Percentiles rank a stretch among this genome's conserved stretches.
These are phyloP conservation scores for Calonectria montana DNA, from an alignment of 2,329 filamentous ascomycete genomes.

Conservation along the genomic window DNA sequence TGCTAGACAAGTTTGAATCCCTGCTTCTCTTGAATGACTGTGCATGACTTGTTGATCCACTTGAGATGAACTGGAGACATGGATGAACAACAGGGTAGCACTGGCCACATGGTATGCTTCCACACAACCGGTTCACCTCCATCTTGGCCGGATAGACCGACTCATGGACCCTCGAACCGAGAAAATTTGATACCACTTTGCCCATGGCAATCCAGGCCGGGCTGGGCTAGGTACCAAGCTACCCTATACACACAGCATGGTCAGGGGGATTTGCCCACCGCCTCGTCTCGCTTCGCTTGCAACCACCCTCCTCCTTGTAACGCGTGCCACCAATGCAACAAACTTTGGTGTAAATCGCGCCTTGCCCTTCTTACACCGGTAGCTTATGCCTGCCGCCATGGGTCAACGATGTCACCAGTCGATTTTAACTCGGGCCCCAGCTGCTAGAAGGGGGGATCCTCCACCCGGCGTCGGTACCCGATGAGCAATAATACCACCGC, in stretches of 20 bases:
- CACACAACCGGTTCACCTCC: not conserved
- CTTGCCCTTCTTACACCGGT: not conserved
- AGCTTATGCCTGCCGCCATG: constrained; percentile 11
- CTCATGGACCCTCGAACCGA: not conserved
- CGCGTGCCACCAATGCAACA: not conserved
- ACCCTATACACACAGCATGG: not conserved
- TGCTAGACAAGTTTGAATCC: not conserved
- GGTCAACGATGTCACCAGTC: constrained; percentile 21
- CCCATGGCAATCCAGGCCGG: not conserved
- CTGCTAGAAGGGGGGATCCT: constrained; percentile 15
- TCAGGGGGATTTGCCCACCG: not conserved
- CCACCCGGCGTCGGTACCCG: constrained; percentile 26
- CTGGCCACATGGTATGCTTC: not conserved
- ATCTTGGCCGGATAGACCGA: not conserved
- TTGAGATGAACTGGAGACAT: not conserved
- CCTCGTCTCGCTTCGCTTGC: not conserved
- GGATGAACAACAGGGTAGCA: not conserved
- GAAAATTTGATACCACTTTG: not conserved
- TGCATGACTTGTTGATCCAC: not conserved
- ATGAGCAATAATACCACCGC: constrained; percentile 26
- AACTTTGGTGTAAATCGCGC: not conserved
- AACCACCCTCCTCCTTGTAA: not conserved
- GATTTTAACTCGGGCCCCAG: constrained; percentile 16
- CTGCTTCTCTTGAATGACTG: not conserved
- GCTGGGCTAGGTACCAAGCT: not conserved